Evolutionary conservation across 495 filamentous ascomycete genomes (phyloP).

Genomic region (Penicillium taxi): DNA sequence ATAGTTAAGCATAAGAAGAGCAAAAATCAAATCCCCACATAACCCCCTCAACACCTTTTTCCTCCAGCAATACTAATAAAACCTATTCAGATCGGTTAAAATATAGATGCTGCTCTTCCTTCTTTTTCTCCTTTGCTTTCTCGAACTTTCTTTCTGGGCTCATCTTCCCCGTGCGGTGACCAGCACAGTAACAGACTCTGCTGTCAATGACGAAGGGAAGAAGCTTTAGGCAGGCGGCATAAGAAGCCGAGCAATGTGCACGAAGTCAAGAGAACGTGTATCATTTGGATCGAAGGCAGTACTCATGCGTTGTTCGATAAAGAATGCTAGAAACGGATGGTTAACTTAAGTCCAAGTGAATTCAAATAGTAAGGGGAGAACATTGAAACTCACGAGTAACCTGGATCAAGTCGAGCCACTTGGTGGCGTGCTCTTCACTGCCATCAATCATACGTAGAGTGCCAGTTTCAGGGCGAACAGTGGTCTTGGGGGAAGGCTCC

Average conservation of each 20-base stretch:
- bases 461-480: conserved; percentile 42
- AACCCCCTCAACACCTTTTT: no score
- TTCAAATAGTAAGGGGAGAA: not conserved
- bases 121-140: no score
- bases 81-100: no score
- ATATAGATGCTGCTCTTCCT: no score
- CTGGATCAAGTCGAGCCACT: conserved; percentile 56
- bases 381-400: conserved; percentile 48
- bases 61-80: no score
- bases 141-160: no score
- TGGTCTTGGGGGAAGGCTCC: conserved; percentile 57
- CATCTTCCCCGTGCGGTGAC: no score
- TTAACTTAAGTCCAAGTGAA: not conserved
- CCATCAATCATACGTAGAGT: conserved; percentile 47
- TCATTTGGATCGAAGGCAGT: conserved; percentile 54
- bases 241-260: conserved; percentile 56
- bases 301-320: conserved; percentile 38
- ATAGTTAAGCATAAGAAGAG: no score
- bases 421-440: conserved; percentile 41
- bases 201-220: no score
- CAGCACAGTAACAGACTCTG: no score
- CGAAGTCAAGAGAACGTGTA: conserved; percentile 59
- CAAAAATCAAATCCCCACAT: no score
- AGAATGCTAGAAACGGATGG: conserved; percentile 20
- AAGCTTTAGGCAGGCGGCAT: conserved; percentile 32